Evolutionary conservation across 768 basidiomycete genomes (phyloP), one percentile per base, ranked within the genome.

Genomic region (Tremella yokohamensis): DNA sequence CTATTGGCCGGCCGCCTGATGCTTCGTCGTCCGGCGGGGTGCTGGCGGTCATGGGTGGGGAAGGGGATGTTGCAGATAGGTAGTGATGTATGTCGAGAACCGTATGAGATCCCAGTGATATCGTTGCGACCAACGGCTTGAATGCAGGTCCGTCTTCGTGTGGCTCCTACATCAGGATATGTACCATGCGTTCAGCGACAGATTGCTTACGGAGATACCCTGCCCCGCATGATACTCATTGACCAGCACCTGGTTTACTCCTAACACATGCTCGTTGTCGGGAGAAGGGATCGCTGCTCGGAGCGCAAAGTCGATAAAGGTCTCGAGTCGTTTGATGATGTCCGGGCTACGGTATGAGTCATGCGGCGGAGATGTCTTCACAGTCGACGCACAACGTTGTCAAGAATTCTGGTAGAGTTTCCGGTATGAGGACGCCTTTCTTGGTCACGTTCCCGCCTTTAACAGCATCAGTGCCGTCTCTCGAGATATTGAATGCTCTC

Each of bases 71-170:
- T 15, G 62, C 60, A 1, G 68, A 62, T n/a, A 72, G 54, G 67
- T 89, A 89, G 53, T 80, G 81, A 70, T 89, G 89, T 71, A 94
- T 88, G 76, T 90, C 83, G 64, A 97, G 86, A 56, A 90, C 79
- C 1, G 87, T 79, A 74, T 92, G 89, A 1, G 89, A 88, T 40
- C 87, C 86, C 57, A 96, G 78, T 13, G 92, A 91, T 50, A 97
- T 78, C n/a, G 93, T 96, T 1, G 89, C 87, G 0, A 96, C 92
- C 3, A 87, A 84, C 0, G 92, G 89, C 68, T 85, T 79, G 77
- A 94, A 97, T 16, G 85, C 83, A 1, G 90, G 87, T 0, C 93
- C 91, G 74, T 97, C 92, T 79, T 94, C 86, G 68, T 96, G 93
- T 1, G 90, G 89, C 89, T 93, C 25, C 2, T 26, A 19, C 7